These are phyloP conservation scores for Syncephalastrum sp. DNA, from an alignment of 371 early-diverging fungal species.

Conservation along the genomic window DNA sequence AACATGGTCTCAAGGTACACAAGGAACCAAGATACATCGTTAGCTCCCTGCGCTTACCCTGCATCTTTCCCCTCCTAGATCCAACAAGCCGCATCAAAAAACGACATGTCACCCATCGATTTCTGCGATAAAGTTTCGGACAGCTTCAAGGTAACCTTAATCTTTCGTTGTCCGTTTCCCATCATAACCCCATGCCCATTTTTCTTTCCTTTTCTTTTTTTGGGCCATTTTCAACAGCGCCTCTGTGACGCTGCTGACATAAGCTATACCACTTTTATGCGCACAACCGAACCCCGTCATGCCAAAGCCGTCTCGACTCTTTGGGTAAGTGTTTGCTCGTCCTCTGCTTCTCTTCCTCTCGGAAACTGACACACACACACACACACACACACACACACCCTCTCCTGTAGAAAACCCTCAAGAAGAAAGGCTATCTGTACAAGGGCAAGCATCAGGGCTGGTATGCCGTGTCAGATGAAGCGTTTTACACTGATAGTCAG, in stretches of 20 bases:
- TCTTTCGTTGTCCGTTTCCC: not conserved
- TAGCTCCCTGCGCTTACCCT: not conserved
- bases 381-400: too few relatives aligned
- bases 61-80: conserved; percentile 52
- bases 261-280: conserved; percentile 79
- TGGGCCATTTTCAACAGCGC: conserved; percentile 20
- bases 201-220: not conserved
- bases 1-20: conserved; percentile 91
- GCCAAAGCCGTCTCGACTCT: conserved; percentile 64
- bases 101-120: conserved; percentile 54
- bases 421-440: conserved; percentile 80
- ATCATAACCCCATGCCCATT: not conserved
- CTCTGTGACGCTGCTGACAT: conserved; percentile 74
- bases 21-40: not conserved
- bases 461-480: conserved; percentile 96
- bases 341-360: too few relatives aligned
- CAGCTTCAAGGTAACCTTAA: conserved; percentile 64
- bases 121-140: conserved; percentile 82
- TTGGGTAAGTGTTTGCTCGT: conserved; percentile 57
- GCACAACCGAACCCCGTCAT: conserved; percentile 87
- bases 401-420: conserved; percentile 53
- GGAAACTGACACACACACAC: too few relatives aligned
- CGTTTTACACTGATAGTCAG: conserved; percentile 80
- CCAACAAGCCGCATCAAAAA: conserved; percentile 83
- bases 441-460: conserved; percentile 92